Conservation (phyloP, 2,329 filamentous ascomycete genomes). For the Ilyonectria robusta region DNA sequence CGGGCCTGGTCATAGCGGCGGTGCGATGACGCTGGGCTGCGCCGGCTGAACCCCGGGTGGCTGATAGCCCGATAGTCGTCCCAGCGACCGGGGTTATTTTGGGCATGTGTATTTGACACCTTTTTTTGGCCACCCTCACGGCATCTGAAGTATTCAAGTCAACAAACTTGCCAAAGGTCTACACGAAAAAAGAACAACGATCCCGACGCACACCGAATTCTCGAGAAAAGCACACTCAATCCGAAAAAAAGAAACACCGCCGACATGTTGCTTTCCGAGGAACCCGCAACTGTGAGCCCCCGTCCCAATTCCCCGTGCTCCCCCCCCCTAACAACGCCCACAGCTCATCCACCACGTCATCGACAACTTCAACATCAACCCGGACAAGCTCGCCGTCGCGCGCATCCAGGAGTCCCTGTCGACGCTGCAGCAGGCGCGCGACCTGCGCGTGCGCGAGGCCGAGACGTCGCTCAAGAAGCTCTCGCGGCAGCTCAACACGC, state of each 20-base stretch:
- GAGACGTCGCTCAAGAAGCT: constrained; percentile 79
- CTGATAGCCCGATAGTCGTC: constrained; percentile 47
- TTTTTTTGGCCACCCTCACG: background rate
- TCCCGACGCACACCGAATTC: background rate
- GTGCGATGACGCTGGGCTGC: constrained; percentile 45
- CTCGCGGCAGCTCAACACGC: constrained; percentile 80
- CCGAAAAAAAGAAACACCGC: background rate
- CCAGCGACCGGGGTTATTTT: constrained; percentile 43
- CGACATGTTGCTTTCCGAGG: constrained; percentile 92
- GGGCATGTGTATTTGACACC: constrained; percentile 16
- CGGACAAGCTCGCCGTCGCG: constrained; percentile 86
- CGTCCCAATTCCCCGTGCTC: background rate
- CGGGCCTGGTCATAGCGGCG: constrained; percentile 34
- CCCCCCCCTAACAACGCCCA: constrained; percentile 25
- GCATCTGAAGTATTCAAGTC: constrained; percentile 7
- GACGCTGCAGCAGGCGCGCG: constrained; percentile 87
- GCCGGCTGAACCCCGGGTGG: constrained; percentile 38
- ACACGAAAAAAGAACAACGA: background rate
- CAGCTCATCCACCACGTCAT: constrained; percentile 94
- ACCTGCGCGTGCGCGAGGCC: constrained; percentile 80
- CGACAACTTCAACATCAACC: constrained; percentile 93
- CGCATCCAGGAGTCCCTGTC: constrained; percentile 88
- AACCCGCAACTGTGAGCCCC: constrained; percentile 81
- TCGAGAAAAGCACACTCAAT: background rate
- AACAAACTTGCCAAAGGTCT: background rate